These are phyloP conservation scores for Mucor indicus DNA, from an alignment of 371 early-diverging fungal species.

Conservation along the genomic window DNA sequence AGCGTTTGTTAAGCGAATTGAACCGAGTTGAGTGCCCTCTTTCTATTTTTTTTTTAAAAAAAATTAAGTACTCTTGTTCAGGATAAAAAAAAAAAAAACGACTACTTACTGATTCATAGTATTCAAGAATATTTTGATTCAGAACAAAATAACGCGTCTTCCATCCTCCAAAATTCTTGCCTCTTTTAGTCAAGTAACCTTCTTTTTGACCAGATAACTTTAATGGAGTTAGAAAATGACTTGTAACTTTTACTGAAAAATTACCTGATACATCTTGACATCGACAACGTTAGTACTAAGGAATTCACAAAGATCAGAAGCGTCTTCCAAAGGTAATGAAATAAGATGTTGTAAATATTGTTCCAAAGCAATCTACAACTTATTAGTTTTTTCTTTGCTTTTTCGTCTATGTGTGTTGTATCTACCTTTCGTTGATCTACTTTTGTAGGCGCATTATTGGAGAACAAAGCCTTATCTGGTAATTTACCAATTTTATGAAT, in stretches of 20 bases:
- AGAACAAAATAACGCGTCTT: constrained; percentile 81
- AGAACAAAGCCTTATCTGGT: constrained; percentile 78
- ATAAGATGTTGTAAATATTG: constrained; percentile 72
- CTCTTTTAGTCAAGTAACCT: constrained; percentile 81
- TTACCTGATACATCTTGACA: constrained; percentile 23
- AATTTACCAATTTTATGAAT: constrained; percentile 64
- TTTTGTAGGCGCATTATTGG: constrained; percentile 70
- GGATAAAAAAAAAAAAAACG: background rate
- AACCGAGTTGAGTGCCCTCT: constrained; percentile 57
- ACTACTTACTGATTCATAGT: constrained; percentile 64
- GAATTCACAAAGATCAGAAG: constrained; percentile 72
- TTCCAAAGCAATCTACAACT: constrained; percentile 61
- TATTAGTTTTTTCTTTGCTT: background rate
- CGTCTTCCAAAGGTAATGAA: constrained; percentile 57
- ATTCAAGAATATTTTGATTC: constrained; percentile 63
- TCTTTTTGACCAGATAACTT: constrained; percentile 50
- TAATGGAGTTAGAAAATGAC: too few relatives aligned
- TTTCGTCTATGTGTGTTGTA: background rate
- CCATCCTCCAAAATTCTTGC: constrained; percentile 89
- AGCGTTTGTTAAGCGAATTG: constrained; percentile 49
- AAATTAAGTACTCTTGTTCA: background rate
- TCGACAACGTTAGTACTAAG: constrained; percentile 68
- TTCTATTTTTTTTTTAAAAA: constrained; percentile 33
- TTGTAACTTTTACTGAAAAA: too few relatives aligned
- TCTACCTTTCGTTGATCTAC: constrained; percentile 66